Evolutionary conservation across 495 filamentous ascomycete species (phyloP), one percentile per base, ranked within the genome.

Genomic region (Penicillium herquei): DNA sequence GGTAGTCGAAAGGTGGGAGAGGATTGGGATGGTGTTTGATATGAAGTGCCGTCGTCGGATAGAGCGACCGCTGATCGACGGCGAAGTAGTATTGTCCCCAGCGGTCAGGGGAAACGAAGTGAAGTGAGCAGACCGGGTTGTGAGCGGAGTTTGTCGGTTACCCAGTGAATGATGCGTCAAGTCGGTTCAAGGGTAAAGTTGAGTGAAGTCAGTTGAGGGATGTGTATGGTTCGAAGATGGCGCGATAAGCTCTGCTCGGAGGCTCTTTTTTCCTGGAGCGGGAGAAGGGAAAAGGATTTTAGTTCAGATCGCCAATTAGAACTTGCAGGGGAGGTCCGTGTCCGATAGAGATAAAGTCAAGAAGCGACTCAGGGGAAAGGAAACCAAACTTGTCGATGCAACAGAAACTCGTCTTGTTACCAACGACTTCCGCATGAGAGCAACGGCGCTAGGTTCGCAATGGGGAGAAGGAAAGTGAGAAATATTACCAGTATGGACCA

Each of bases 51-150:
- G 72, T 70, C 74, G 72, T 75, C 74, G 70, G 60, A 68, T 62
- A 56, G 65, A 59, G 72, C 67, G 75, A 78, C 75, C 75, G 75
- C 75, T 78, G 70, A 75, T 75, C 74, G 75, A 77, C 74, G 75
- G 72, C 73, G 64, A 70, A 61, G 33, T 35, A 31, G 46, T 51
- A 30, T 52, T 32, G 48, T 75, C 71, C 75, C 75, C 75, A 78
- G 75, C 75, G 72, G 75, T 76, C 71, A 67, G 72, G 74, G 75
- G 58, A 72, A 55, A 54, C 30, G 51, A 53, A 41, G 14, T 1
- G 9, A 26, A 13, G 9, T 40, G 18, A 16, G 17, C 10, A 39
- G 44, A 52, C 12, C 32, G 17, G 42, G 21, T 33, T 33, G 37
- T 52, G 51, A 55, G 44, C 49, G 41, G 31, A 30, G 18, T 40